Percentiles rank a stretch among this genome's conserved stretches.
Conservation (phyloP, 2,329 filamentous ascomycete genomes). For the Pseudogymnoascus sp. region DNA sequence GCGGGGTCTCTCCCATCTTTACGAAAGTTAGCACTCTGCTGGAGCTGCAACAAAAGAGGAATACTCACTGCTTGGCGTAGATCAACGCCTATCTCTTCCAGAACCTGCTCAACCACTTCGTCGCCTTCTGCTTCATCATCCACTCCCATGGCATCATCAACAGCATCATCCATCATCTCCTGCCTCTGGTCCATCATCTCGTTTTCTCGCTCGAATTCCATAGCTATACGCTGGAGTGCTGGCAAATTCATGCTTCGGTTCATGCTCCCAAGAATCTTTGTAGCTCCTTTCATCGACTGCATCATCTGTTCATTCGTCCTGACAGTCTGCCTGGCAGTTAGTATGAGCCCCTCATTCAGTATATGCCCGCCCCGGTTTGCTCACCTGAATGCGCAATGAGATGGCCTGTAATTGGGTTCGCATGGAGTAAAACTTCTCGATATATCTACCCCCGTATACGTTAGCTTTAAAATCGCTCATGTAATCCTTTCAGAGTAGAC, state of each 20-base stretch:
- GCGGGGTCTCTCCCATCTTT: slow-evolving; percentile 86
- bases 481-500: slow-evolving; percentile 11
- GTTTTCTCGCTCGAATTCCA: slow-evolving; percentile 98
- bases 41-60: slow-evolving; percentile 1
- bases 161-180: slow-evolving; percentile 99
- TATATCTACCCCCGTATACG: slow-evolving; percentile 52
- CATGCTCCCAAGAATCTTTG: slow-evolving; percentile 88
- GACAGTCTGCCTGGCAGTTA: slow-evolving; percentile 58
- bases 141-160: slow-evolving; percentile 91
- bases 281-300: slow-evolving; percentile 98
- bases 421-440: slow-evolving; percentile 99
- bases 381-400: slow-evolving; percentile 83
- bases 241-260: slow-evolving; percentile 97
- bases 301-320: slow-evolving; percentile 99
- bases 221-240: slow-evolving; percentile 87
- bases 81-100: slow-evolving; percentile 95
- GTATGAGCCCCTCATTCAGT: neutral
- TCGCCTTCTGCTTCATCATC: slow-evolving; percentile 90
- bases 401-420: slow-evolving; percentile 95
- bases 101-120: slow-evolving; percentile 89
- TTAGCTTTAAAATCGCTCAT: neutral
- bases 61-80: slow-evolving; percentile 74
- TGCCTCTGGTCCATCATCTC: slow-evolving; percentile 99
- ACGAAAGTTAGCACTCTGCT: slow-evolving; percentile 10
- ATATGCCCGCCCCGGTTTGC: slow-evolving; percentile 10